Base-by-base conservation (phyloP, 768 basidiomycete species). In the Krasilnikovozyma curviuscula region DNA sequence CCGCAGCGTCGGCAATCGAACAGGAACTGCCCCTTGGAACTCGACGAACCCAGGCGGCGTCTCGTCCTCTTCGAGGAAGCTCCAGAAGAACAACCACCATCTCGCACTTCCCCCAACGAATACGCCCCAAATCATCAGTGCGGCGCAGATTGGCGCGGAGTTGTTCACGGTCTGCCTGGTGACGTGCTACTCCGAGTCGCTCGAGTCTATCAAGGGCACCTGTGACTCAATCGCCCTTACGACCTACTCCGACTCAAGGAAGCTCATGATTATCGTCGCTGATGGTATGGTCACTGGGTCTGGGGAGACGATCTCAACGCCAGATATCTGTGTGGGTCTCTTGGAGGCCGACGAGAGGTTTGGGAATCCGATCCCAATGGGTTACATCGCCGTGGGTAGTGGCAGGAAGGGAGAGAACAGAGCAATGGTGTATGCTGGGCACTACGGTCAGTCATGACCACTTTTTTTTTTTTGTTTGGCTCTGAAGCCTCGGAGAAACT, bases 221-320 rank as follows among this genome's bases (percentile, higher is more conserved):
- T 72, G 95, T 45, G 93, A 97, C 64, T 83, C 86, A 3, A 85
- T 98, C 49, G 89, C 91, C 0, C 67, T 66, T 32, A 95, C 93
- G 3, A 78, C 73, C 3, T 98, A 97, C 63, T 84, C 85, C 5
- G 93, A 97, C 66, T 70, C 76, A 34, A 72, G 93, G 50, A 98
- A 98, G 62, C 70, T 98, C 19, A 64, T 98, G 40, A 89, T 95
- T 63, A 70, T 98, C 48, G 81, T 98, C 10, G 88, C 88, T 40
- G 93, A 98, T 63, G 93, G 93, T 1, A 93, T 98, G 85, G 88
- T 98, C 55, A 97, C 91, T 0, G 93, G 93, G 29, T 81, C 80
- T 4, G 93, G 93, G 30, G 93, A 97, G 70, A 91, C 88, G 67
- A 71, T 70, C 57, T 88, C 84, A 54, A 98, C 93, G 7, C 93